A percentile compares a stretch with the other conserved stretches of the same genome.
These are phyloP conservation scores for Phlegmacium glaucopus DNA, from an alignment of 768 basidiomycete genomes.

Conservation along the genomic window DNA sequence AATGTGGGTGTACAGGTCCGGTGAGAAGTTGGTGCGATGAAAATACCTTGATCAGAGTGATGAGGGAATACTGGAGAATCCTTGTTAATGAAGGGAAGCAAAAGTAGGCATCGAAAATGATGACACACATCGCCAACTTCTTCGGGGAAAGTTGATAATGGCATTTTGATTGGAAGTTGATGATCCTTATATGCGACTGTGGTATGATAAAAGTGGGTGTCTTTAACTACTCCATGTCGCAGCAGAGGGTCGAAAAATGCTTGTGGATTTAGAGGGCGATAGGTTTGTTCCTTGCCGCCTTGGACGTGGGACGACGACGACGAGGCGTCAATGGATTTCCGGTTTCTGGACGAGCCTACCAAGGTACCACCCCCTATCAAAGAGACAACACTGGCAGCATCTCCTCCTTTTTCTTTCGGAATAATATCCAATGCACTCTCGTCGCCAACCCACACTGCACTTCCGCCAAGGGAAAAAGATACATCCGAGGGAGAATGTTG, in stretches of 20 bases:
- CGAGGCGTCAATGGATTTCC: slow-evolving; percentile 72
- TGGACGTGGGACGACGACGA: slow-evolving; percentile 62
- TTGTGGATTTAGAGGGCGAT: slow-evolving; percentile 32
- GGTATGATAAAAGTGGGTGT: slow-evolving; percentile 94
- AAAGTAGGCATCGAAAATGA: slow-evolving; percentile 1
- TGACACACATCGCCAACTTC: slow-evolving; percentile 91
- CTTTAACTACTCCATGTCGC: slow-evolving; percentile 58
- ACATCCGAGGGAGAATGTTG: slow-evolving; percentile 64
- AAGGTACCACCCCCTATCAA: slow-evolving; percentile 37
- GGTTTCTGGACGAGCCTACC: slow-evolving; percentile 39
- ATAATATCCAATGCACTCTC: slow-evolving; percentile 56
- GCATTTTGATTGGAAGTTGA: slow-evolving; percentile 86
- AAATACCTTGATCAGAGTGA: slow-evolving; percentile 86
- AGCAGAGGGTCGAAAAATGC: slow-evolving; percentile 44
- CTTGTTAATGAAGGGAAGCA: slow-evolving; percentile 1
- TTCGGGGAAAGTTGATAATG: slow-evolving; percentile 83
- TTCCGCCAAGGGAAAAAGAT: slow-evolving; percentile 76
- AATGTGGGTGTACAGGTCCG: slow-evolving; percentile 84
- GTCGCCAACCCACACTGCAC: slow-evolving; percentile 82
- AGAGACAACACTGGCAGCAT: slow-evolving; percentile 40
- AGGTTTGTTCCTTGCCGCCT: slow-evolving; percentile 36
- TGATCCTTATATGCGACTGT: slow-evolving; percentile 81
- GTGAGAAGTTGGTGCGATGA: slow-evolving; percentile 51
- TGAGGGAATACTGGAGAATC: slow-evolving; percentile 76
- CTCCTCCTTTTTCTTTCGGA: slow-evolving; percentile 40